Evolutionary conservation across 2,329 filamentous ascomycete species (phyloP), one percentile per base, ranked within the genome.

Genomic region (Fusarium newnesense): DNA sequence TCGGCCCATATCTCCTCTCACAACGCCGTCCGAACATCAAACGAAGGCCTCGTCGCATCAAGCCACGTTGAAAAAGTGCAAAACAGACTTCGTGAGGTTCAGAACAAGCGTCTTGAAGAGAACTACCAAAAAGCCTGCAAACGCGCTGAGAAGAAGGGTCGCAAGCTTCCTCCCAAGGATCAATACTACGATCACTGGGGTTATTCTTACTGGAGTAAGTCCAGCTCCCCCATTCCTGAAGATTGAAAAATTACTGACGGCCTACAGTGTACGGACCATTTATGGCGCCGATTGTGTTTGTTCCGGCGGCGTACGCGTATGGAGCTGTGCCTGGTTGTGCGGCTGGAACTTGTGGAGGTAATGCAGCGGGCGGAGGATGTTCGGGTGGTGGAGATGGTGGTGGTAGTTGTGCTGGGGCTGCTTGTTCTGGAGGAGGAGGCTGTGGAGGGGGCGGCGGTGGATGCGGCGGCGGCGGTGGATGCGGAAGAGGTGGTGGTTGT

Each of bases 1-100:
- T 90, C 88, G 26, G 88, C 91, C 0, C 93, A 96, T 78, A 92
- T 96, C 70, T 93, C 91, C 1, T 86, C 91, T 0, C 93, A 96
- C 84, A 94, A 91, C 75, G 88, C 92, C 2, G 89, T 94, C 6
- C 56, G 64, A 26, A 56, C 46, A 9, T 32, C 32, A 2, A 59
- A 64, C 5, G 60, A 76, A 28, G 44, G 46, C 5, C 39, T 62
- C n/a, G 34, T 64, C 9, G 54, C 67, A 6, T 49, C 58, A 2
- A 67, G 47, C 11, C 53, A 57, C 16, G 24, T 58, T 4, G 67
- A 75, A 39, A 65, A 47, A 15, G 57, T 75, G 0, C 64, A 72
- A 3, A 64, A 52, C 12, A 72, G 66, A 72, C 26, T 65, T 61
- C 61, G 77, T 63, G 54, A 57, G 2, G 16, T 65, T 3, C 64